Base-by-base conservation (phyloP, 1,284 basidiomycete genomes). In the Sutorius eximius region DNA sequence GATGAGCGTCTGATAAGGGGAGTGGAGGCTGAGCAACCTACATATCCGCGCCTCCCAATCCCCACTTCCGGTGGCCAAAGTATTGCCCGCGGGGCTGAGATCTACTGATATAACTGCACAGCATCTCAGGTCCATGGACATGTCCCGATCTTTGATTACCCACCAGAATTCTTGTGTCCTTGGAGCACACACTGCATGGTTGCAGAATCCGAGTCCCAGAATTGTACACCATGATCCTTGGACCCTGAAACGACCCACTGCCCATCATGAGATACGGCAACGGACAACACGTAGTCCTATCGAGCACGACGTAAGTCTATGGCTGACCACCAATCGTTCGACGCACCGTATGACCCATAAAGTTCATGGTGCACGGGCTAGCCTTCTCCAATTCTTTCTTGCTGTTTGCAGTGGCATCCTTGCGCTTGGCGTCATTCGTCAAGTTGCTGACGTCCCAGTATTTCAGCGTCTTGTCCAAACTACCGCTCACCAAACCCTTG, bases 231-330 rank as follows among this genome's bases (percentile, higher is more conserved):
- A 22, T 92, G 83, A 72, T 97, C 94, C 70, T 95, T 95, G 20
- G 91, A 93, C 24, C 93, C 92, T 20, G 91, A 93, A 4, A 93
- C 91, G 59, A 95, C 86, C 87, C 90, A 95, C 59, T 86, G 82
- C 24, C 89, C 89, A 69, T 96, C 92, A 52, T 89, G 87, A 24
- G 88, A 89, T 55, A 92, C 88, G 22, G 89, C 88, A 36, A 91
- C 87, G 13, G 83, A 85, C 30, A 92, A 75, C 18, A 93, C 89
- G 64, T 89, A 91, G 68, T 93, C 90, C 81, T 86, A 52, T 38
- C 29, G 22, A 50, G 45, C 45, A 42, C 27, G 30, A 5, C 38
- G 38, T 59, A 30, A 59, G 50, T 48, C 45, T 36, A 55, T 16
- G 44, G 13, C 13, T 22, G 15, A 48, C 22, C n/a, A 42, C 8